These are phyloP conservation scores for Fusarium anguioides DNA, from an alignment of 2,329 filamentous ascomycete genomes.

Conservation along the genomic window DNA sequence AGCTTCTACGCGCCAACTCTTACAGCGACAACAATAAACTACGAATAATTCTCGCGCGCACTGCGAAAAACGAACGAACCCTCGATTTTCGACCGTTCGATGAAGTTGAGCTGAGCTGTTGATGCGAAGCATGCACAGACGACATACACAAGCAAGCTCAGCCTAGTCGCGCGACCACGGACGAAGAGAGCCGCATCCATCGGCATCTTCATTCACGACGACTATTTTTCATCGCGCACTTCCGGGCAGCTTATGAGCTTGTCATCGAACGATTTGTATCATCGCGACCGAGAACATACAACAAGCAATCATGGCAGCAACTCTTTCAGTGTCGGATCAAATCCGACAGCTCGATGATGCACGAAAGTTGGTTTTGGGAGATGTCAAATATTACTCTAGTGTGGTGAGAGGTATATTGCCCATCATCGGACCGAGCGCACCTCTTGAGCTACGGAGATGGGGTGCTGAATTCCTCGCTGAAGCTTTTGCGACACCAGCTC, in stretches of 20 bases:
- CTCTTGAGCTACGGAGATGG: slow-evolving; percentile 90
- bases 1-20: slow-evolving; percentile 12
- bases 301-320: slow-evolving; percentile 60
- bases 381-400: slow-evolving; percentile 88
- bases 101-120: slow-evolving; percentile 29
- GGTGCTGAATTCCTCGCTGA: slow-evolving; percentile 95
- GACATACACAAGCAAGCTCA: slow-evolving; percentile 44
- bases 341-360: slow-evolving; percentile 90
- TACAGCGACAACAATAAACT: slow-evolving; percentile 21
- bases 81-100: slow-evolving; percentile 12
- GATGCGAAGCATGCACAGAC: slow-evolving; percentile 46
- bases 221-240: slow-evolving; percentile 11
- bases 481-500: slow-evolving; percentile 91
- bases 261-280: background rate
- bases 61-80: background rate
- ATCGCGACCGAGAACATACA: slow-evolving; percentile 15
- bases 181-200: slow-evolving; percentile 38
- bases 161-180: slow-evolving; percentile 48
- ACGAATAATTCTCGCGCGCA: slow-evolving; percentile 6
- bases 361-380: slow-evolving; percentile 86
- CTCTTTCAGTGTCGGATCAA: slow-evolving; percentile 75
- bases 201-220: slow-evolving; percentile 33
- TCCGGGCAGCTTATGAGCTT: slow-evolving; percentile 22
- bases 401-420: slow-evolving; percentile 94
- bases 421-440: slow-evolving; percentile 80